A percentile compares a stretch with the other conserved stretches of the same genome.
phyloP scores from a whole-genome alignment of 176 grass and related monocot genomes.

The Lolium multiflorum region DNA sequence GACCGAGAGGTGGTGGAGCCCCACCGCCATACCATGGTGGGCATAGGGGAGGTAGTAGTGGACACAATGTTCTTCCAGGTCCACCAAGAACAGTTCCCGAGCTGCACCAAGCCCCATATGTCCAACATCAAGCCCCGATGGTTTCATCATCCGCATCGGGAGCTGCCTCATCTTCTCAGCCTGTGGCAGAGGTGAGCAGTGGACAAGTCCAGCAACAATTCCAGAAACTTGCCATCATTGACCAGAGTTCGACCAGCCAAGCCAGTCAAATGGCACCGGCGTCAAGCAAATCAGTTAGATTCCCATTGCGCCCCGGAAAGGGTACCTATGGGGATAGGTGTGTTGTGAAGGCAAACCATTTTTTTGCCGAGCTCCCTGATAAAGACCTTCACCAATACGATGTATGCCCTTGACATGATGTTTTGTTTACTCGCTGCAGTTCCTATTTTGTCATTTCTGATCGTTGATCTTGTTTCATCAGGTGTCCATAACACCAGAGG shows the following conservation, averaged over 20 bases:
- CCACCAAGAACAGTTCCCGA: constrained; percentile 89
- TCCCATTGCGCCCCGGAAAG: constrained; percentile 86
- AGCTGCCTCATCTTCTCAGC: constrained; percentile 71
- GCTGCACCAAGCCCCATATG: constrained; percentile 94
- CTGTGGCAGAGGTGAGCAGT: constrained; percentile 60
- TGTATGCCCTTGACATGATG: constrained; percentile 50
- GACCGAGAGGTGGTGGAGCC: constrained; percentile 60
- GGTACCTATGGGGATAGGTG: constrained; percentile 83
- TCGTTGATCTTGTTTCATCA: constrained; percentile 34
- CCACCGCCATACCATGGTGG: constrained; percentile 70
- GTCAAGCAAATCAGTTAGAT: constrained; percentile 83
- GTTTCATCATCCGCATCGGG: constrained; percentile 59
- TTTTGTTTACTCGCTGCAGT: neutral
- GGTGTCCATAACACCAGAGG: constrained; percentile 87
- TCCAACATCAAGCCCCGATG: constrained; percentile 61
- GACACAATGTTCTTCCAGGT: constrained; percentile 62
- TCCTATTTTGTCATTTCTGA: constrained; percentile 31
- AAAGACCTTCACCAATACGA: constrained; percentile 97
- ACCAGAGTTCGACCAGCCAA: constrained; percentile 57
- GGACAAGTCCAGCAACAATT: constrained; percentile 76
- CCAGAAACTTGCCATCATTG: constrained; percentile 62
- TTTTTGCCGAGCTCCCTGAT: constrained; percentile 90
- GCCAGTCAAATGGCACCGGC: constrained; percentile 64
- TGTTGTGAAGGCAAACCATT: constrained; percentile 95
- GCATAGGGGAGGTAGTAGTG: constrained; percentile 64